Base-by-base conservation (phyloP, 1,139 yeast species). In the Kazachstania sp. region DNA sequence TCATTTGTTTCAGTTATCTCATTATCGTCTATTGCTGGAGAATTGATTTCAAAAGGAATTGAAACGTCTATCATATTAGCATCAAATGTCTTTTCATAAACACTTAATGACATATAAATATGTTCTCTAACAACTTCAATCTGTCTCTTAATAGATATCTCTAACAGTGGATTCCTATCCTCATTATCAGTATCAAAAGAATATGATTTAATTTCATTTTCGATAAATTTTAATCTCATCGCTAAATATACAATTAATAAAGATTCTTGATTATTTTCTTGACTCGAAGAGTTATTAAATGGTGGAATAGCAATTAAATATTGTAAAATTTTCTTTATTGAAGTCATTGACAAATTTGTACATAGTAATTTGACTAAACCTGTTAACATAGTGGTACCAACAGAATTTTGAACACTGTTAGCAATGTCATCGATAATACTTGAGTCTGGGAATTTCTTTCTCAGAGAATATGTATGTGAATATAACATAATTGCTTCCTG, bases 101-200 rank as follows among this genome's bases (percentile, higher is more conserved):
- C 60, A 36, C 52, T 63, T 50, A 53, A 30, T 8, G 57, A 61
- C 55, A 57, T 62, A 53, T 51, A 60, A 39, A 55, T 58, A 57
- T 46, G 75, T 62, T 90, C 97, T 60, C 98, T 73, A 52, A 86
- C 80, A 4, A 86, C 78, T 63, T 92, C 97, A 41, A 88, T 75
- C 58, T 77, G 83, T 53, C 95, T 71, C 57, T 88, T 88, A 48
- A 88, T 70, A 59, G 82, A 86, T 51, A 82, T 79, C 52, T 84
- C 82, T 29, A 79, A 73, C 66, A 61, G 30, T 57, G 68, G 37
- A 12, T 56, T 36, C 28, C 28, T 65, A 47, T 62, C 48, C 55
- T 61, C 40, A 66, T 72, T 56, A 67, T 71, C 53, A 68, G 70
- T 44, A 72, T 72, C 51, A 81, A 71, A 34, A 15, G 58, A 49